Conservation (phyloP, 805 yeast species). For the Millerozyma miso region DNA sequence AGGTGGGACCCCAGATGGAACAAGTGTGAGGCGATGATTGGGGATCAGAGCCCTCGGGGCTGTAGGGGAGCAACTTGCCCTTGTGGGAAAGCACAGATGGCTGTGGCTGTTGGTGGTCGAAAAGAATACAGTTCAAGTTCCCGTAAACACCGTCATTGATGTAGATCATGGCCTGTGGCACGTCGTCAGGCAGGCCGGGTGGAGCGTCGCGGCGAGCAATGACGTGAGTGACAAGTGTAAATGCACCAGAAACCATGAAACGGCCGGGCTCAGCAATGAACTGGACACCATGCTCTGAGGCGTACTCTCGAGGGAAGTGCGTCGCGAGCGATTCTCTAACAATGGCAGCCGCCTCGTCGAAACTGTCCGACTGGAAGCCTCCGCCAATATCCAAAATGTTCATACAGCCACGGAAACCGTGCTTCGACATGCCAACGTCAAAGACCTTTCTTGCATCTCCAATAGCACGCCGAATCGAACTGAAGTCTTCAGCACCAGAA, state of each 20-base stretch:
- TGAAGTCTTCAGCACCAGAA: conserved; percentile 78
- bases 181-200: conserved; percentile 12
- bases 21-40: conserved; percentile 28
- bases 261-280: conserved; percentile 95
- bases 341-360: conserved; percentile 53
- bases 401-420: conserved; percentile 33
- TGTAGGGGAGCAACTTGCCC: conserved; percentile 32
- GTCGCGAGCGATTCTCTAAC: conserved; percentile 52
- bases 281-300: conserved; percentile 23
- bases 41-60: conserved; percentile 15
- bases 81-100: conserved; percentile 63
- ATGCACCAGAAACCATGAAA: conserved; percentile 78
- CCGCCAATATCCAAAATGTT: conserved; percentile 84
- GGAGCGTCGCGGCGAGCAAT: conserved; percentile 69
- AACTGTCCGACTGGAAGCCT: conserved; percentile 70
- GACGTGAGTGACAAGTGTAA: conserved; percentile 77
- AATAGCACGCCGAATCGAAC: conserved; percentile 65
- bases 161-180: conserved; percentile 64
- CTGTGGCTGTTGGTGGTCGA: conserved; percentile 81
- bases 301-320: conserved; percentile 49
- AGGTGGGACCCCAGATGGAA: conserved; percentile 97
- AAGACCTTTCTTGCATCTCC: conserved; percentile 67
- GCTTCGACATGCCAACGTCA: conserved; percentile 43
- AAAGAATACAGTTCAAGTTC: conserved; percentile 87
- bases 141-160: conserved; percentile 95